Conservation (phyloP, 345 rosid species). For the Melaleuca quinquenervia region DNA sequence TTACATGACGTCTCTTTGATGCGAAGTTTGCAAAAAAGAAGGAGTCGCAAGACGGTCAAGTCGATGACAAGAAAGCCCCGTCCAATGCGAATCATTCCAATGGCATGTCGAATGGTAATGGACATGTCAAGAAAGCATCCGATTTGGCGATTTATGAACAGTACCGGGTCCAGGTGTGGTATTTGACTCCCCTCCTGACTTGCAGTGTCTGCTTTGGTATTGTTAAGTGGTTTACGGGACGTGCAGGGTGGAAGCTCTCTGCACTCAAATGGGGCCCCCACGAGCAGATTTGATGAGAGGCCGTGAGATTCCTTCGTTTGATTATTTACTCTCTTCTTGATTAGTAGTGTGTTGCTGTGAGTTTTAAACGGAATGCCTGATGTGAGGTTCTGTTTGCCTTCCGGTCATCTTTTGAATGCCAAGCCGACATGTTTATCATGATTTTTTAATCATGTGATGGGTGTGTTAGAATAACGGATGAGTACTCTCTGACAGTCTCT, state of each 20-base stretch:
- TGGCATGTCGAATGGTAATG: slow-evolving; percentile 24
- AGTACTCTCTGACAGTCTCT: background rate
- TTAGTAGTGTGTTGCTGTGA: background rate
- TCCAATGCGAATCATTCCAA: slow-evolving; percentile 17
- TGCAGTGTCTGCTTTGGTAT: background rate
- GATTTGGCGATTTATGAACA: slow-evolving; percentile 69
- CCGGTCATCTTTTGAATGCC: background rate
- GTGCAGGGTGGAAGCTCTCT: slow-evolving; percentile 31
- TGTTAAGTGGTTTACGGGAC: background rate
- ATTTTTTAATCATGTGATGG: background rate
- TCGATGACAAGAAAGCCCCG: slow-evolving; percentile 20
- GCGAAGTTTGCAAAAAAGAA: slow-evolving; percentile 93
- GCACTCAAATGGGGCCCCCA: slow-evolving; percentile 20
- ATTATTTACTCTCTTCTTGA: background rate
- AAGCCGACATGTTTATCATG: background rate
- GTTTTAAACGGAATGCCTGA: background rate
- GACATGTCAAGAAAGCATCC: slow-evolving; percentile 30
- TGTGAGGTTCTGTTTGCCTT: background rate
- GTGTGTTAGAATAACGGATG: background rate
- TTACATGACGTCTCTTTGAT: slow-evolving; percentile 54
- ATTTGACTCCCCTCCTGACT: background rate
- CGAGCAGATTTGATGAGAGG: slow-evolving; percentile 32
- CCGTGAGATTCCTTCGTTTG: slow-evolving; percentile 37
- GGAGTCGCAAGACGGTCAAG: slow-evolving; percentile 28
- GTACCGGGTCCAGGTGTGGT: slow-evolving; percentile 44